Evolutionary conservation across 371 early-diverging fungal species (phyloP).

Genomic region (Lichtheimia ornata): DNA sequence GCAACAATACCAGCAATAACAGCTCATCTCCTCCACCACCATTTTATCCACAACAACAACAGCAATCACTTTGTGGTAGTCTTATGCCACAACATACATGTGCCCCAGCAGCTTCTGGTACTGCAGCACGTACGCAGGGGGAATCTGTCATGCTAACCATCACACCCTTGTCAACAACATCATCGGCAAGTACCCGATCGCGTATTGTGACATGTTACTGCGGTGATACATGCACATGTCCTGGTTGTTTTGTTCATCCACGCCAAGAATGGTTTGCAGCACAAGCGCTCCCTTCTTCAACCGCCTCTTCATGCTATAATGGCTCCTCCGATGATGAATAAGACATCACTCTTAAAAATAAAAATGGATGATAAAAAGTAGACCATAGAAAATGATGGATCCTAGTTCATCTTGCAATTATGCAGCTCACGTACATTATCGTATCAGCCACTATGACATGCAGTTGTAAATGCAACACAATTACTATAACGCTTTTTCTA

Average conservation of each 20-base stretch:
- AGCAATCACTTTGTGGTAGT: conserved; percentile 24
- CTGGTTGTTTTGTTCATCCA: conserved; percentile 34
- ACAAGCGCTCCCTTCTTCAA: not conserved
- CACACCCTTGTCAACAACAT: conserved; percentile 30
- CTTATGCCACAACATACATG: conserved; percentile 24
- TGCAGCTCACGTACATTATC: too few relatives aligned
- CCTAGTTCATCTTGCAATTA: too few relatives aligned
- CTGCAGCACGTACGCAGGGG: conserved; percentile 10
- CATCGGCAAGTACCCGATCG: conserved; percentile 5
- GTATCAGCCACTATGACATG: too few relatives aligned
- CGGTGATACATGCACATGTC: conserved; percentile 23
- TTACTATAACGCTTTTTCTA: too few relatives aligned
- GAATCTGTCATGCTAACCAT: conserved; percentile 55
- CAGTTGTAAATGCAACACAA: too few relatives aligned
- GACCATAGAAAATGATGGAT: too few relatives aligned
- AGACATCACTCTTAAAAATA: not conserved
- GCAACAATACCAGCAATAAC: not conserved
- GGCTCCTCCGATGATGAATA: conserved; percentile 2
- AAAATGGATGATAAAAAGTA: too few relatives aligned
- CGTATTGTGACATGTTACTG: conserved; percentile 33
- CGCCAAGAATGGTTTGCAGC: not conserved
- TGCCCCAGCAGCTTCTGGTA: not conserved
- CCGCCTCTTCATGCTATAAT: not conserved
- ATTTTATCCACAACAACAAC: conserved; percentile 1
- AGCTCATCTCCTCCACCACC: not conserved